Conservation (phyloP, 179 eudicot species). For the Beta corolliflora region DNA sequence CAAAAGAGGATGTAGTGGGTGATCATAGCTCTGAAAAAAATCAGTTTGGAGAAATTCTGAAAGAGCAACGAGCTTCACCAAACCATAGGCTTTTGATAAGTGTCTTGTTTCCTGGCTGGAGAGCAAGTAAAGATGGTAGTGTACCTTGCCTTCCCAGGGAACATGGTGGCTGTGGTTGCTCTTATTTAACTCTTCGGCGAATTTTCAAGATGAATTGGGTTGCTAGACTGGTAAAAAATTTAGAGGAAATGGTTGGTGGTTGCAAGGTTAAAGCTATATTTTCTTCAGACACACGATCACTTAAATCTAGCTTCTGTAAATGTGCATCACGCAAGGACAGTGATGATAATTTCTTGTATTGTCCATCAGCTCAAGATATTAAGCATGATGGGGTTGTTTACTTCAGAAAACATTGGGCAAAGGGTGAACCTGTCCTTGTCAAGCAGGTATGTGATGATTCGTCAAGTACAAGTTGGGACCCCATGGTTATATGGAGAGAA, state of each 20-base stretch:
- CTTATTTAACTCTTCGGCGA: slow-evolving; percentile 58
- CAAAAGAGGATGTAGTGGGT: slow-evolving; percentile 20
- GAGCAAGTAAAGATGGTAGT: slow-evolving; percentile 77
- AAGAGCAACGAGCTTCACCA: slow-evolving; percentile 40
- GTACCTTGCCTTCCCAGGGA: slow-evolving; percentile 78
- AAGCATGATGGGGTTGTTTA: slow-evolving; percentile 66
- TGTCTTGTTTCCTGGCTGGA: slow-evolving; percentile 65
- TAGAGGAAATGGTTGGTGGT: slow-evolving; percentile 93
- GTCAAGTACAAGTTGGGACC: slow-evolving; percentile 76
- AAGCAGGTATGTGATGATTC: slow-evolving; percentile 69
- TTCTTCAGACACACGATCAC: slow-evolving; percentile 26
- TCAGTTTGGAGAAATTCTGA: slow-evolving; percentile 29
- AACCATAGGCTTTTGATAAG: slow-evolving; percentile 42
- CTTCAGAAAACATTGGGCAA: slow-evolving; percentile 75
- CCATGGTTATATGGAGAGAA: slow-evolving; percentile 80
- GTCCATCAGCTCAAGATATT: slow-evolving; percentile 65
- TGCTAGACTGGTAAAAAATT: slow-evolving; percentile 86
- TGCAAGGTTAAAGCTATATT: slow-evolving; percentile 53
- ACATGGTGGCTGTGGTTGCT: slow-evolving; percentile 81
- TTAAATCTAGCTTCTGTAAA: slow-evolving; percentile 43
- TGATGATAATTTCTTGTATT: slow-evolving; percentile 66
- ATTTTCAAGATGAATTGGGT: slow-evolving; percentile 99
- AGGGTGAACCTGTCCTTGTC: slow-evolving; percentile 80
- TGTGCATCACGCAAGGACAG: slow-evolving; percentile 57
- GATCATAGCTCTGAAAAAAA: slow-evolving; percentile 28